Evolutionary conservation across 2,329 filamentous ascomycete genomes (phyloP).

Genomic region (Colletotrichum noveboracense): DNA sequence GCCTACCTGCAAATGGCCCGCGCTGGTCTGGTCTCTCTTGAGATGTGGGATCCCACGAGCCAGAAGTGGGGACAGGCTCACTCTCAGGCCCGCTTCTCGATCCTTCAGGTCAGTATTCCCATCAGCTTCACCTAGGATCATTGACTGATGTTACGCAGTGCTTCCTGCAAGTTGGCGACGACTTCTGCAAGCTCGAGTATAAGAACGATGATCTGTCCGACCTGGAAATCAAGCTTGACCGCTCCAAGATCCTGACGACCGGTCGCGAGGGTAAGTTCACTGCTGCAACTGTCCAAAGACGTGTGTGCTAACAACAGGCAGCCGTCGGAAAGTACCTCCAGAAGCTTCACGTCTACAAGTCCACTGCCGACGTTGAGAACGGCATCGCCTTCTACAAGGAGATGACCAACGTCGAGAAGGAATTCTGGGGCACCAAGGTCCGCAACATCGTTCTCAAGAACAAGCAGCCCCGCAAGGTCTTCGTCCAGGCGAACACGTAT

Average conservation of each 20-base stretch:
- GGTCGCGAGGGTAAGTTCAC: constrained; percentile 68
- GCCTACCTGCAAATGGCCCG: constrained; percentile 94
- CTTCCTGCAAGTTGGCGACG: constrained; percentile 84
- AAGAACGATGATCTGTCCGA: constrained; percentile 77
- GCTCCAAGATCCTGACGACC: constrained; percentile 82
- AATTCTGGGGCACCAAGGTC: constrained; percentile 84
- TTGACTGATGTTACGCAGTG: constrained; percentile 46
- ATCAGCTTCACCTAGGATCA: background rate
- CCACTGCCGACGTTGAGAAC: constrained; percentile 80
- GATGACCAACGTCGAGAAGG: constrained; percentile 81
- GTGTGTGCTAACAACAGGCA: constrained; percentile 32
- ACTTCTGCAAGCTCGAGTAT: constrained; percentile 85
- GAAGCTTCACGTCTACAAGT: constrained; percentile 92
- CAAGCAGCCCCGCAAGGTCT: constrained; percentile 87
- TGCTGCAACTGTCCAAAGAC: background rate
- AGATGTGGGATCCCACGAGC: constrained; percentile 93
- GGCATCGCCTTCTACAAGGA: constrained; percentile 83
- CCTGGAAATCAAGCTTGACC: constrained; percentile 81
- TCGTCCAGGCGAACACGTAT: constrained; percentile 91
- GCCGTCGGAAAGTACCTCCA: constrained; percentile 88
- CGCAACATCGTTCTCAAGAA: constrained; percentile 76
- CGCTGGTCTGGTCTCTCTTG: constrained; percentile 85
- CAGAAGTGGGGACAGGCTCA: constrained; percentile 93
- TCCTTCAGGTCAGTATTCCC: constrained; percentile 60
- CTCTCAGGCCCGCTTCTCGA: constrained; percentile 90